Evolutionary conservation across 257 asterid genomes (phyloP).

Genomic region (Vinca minor): DNA sequence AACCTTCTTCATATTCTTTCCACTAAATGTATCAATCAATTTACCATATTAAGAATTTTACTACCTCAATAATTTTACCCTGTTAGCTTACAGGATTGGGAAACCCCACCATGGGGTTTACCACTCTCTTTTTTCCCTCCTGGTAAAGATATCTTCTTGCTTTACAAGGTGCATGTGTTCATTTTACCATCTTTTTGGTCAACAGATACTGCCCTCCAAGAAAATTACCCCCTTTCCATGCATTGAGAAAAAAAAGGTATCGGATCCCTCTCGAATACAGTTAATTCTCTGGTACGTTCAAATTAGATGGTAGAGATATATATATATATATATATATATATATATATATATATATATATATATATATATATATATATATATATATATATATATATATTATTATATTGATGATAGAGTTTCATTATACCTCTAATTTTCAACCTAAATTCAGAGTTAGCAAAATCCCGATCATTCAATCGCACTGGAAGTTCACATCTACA

Average conservation of each 20-base stretch:
- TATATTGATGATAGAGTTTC: too few species aligned
- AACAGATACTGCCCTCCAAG: neutral
- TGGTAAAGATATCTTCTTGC: constrained; percentile 18
- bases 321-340: too few species aligned
- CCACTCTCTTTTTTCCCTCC: neutral
- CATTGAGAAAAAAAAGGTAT: neutral
- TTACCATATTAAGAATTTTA: constrained; percentile 18
- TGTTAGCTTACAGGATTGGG: constrained; percentile 21
- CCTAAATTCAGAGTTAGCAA: too few species aligned
- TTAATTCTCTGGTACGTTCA: too few species aligned
- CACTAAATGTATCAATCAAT: constrained; percentile 11
- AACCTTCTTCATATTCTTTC: constrained; percentile 24
- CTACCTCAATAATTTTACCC: constrained; percentile 22
- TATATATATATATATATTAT: too few species aligned
- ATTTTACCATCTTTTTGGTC: neutral
- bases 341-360: too few species aligned
- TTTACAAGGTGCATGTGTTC: constrained; percentile 3
- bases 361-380: too few species aligned
- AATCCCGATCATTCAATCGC: too few species aligned
- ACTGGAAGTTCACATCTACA: too few species aligned
- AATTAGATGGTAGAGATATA: too few species aligned
- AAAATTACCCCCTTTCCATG: neutral
- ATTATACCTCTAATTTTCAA: too few species aligned
- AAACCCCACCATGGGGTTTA: constrained; percentile 13
- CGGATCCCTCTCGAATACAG: too few species aligned